phyloP scores from a whole-genome alignment of 2,329 filamentous ascomycete species.

The Diaporthe destruens region DNA sequence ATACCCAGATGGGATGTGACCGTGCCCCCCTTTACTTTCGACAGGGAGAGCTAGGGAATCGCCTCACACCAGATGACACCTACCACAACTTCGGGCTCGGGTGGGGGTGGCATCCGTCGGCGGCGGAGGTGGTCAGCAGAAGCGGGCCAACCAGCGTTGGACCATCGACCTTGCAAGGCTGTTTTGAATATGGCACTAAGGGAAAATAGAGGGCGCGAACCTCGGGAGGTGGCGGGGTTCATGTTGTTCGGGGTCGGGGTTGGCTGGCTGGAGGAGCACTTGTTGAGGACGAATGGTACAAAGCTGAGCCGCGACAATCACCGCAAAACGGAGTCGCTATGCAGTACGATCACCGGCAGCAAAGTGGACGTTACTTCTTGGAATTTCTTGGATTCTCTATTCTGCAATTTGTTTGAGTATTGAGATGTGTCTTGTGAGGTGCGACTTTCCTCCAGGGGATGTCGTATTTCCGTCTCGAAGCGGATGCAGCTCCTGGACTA shows the following conservation, averaged over 20 bases:
- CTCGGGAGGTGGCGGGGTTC: conserved; percentile 34
- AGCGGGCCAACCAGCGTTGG: conserved; percentile 30
- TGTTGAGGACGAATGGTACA: background rate
- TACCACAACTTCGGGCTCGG: conserved; percentile 8
- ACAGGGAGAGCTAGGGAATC: background rate
- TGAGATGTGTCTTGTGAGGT: background rate
- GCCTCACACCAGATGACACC: conserved; percentile 22
- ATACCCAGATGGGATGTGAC: too few relatives aligned
- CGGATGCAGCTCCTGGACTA: background rate
- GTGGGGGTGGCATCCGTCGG: conserved; percentile 36
- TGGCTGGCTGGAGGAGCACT: background rate
- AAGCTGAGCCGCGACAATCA: conserved; percentile 3
- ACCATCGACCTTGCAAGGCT: background rate
- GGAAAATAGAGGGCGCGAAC: conserved; percentile 20
- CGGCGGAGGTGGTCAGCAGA: conserved; percentile 36
- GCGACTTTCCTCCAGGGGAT: too few relatives aligned
- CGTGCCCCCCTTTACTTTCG: background rate
- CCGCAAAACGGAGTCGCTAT: background rate
- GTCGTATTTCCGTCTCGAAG: conserved; percentile 12
- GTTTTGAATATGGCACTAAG: background rate
- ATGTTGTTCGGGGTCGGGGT: conserved; percentile 19
- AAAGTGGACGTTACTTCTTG: conserved; percentile 14
- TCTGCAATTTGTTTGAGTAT: background rate
- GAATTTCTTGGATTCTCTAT: conserved; percentile 6
- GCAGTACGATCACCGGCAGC: background rate